phyloP scores from a whole-genome alignment of 2,329 filamentous ascomycete genomes.

The Nothophoma quercina region DNA sequence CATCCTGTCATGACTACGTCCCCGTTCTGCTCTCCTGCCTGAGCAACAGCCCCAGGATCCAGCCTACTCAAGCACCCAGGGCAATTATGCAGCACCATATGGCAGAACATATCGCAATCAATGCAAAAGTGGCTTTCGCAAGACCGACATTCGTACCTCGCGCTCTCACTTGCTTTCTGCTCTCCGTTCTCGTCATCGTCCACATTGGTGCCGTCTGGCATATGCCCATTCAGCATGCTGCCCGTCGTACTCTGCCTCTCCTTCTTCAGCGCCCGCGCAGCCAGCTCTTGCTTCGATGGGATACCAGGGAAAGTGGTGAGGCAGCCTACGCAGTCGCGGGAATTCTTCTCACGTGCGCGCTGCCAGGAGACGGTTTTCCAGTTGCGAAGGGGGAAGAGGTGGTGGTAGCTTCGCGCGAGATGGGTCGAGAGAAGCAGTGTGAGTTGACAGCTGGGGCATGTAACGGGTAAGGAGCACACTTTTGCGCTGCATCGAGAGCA shows the following conservation, averaged over 20 bases:
- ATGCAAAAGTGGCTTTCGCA: conserved; percentile 95
- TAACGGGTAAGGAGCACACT: conserved; percentile 87
- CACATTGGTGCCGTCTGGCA: conserved; percentile 3
- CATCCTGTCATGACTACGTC: conserved; percentile 41
- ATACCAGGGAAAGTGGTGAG: conserved; percentile 71
- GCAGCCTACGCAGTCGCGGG: conserved; percentile 77
- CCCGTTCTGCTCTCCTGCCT: conserved; percentile 24
- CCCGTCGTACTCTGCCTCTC: conserved; percentile 20
- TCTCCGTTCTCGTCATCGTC: conserved; percentile 44
- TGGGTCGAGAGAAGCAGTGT: conserved; percentile 89
- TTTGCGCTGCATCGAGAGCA: conserved; percentile 89
- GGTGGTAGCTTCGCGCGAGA: conserved; percentile 50
- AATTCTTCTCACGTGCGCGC: conserved; percentile 61
- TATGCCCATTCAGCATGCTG: conserved; percentile 13
- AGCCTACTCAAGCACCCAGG: conserved; percentile 75
- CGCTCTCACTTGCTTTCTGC: conserved; percentile 74
- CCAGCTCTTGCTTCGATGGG: conserved; percentile 23
- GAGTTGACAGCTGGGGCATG: conserved; percentile 89
- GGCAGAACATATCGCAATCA: conserved; percentile 94
- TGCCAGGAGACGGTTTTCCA: conserved; percentile 91
- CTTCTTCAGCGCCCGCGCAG: conserved; percentile 18
- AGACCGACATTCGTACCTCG: conserved; percentile 86
- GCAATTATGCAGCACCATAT: conserved; percentile 95
- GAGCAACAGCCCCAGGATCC: conserved; percentile 24
- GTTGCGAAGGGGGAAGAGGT: conserved; percentile 68